These are phyloP conservation scores for Podospora pseudoanserina DNA, from an alignment of 495 filamentous ascomycete genomes.

Conservation along the genomic window DNA sequence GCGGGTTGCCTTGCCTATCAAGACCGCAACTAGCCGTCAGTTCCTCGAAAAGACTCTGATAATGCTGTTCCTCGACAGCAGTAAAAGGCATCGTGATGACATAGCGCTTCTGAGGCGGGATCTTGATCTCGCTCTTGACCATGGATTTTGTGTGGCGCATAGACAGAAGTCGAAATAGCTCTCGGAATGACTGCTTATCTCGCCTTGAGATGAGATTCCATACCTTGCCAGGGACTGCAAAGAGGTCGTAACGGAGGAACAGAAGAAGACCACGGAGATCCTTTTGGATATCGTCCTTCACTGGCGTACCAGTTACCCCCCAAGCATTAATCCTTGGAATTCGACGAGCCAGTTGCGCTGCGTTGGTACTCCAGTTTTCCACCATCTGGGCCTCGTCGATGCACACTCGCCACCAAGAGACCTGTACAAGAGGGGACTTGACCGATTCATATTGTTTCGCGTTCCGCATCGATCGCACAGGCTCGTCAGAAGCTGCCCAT, in stretches of 20 bases:
- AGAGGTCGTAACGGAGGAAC: conserved; percentile 79
- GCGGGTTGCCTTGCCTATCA: conserved; percentile 58
- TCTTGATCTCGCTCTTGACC: conserved; percentile 65
- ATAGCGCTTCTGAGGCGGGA: conserved; percentile 77
- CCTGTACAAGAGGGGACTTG: conserved; percentile 69
- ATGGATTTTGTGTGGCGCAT: conserved; percentile 82
- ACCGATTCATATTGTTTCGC: conserved; percentile 61
- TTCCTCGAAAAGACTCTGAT: conserved; percentile 64
- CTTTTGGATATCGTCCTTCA: conserved; percentile 67
- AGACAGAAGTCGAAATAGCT: conserved; percentile 64
- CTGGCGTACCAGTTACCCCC: conserved; percentile 90
- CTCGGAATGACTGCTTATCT: conserved; percentile 57
- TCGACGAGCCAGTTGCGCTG: conserved; percentile 71
- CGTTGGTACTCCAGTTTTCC: conserved; percentile 78
- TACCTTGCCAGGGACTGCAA: conserved; percentile 54
- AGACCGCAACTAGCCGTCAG: conserved; percentile 69
- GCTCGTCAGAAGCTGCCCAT: conserved; percentile 63
- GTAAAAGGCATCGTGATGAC: conserved; percentile 88
- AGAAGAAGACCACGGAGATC: conserved; percentile 68
- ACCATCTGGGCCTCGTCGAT: conserved; percentile 97
- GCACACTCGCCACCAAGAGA: conserved; percentile 90
- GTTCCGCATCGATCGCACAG: conserved; percentile 63
- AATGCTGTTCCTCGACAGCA: conserved; percentile 83
- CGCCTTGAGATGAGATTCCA: conserved; percentile 63
- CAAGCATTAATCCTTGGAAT: conserved; percentile 85